Conservation (phyloP, 495 filamentous ascomycete species). For the Neurospora sp. region DNA sequence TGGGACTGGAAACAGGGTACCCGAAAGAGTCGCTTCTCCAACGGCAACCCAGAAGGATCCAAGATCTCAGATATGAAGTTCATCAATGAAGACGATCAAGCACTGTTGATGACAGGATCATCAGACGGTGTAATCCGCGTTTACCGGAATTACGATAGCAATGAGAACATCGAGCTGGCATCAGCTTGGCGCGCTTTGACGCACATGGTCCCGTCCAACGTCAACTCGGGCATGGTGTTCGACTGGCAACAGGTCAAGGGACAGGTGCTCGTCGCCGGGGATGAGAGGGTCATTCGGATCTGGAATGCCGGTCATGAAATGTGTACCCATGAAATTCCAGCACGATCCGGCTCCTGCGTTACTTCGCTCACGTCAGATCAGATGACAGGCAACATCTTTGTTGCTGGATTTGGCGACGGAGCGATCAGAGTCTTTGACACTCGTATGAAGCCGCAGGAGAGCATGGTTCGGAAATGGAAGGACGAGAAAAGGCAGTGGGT, state of each 20-base stretch:
- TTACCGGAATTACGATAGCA: conserved; percentile 79
- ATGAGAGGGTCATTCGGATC: conserved; percentile 88
- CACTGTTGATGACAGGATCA: conserved; percentile 85
- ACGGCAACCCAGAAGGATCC: conserved; percentile 82
- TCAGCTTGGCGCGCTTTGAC: conserved; percentile 85
- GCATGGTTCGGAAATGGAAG: conserved; percentile 93
- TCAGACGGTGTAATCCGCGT: conserved; percentile 90
- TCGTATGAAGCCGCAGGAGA: conserved; percentile 64
- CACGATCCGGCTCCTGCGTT: conserved; percentile 90
- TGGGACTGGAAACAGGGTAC: conserved; percentile 82
- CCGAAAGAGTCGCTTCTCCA: conserved; percentile 77
- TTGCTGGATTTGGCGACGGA: conserved; percentile 95
- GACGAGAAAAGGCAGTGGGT: conserved; percentile 82
- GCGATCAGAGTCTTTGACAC: conserved; percentile 92
- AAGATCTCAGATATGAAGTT: conserved; percentile 91
- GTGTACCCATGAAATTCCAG: conserved; percentile 88
- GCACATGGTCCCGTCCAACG: conserved; percentile 82
- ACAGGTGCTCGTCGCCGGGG: conserved; percentile 84
- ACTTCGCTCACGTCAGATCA: conserved; percentile 94
- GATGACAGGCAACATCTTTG: conserved; percentile 90
- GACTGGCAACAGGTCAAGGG: conserved; percentile 99
- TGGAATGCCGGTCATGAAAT: conserved; percentile 94
- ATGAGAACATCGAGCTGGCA: conserved; percentile 70
- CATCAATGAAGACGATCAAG: conserved; percentile 97
- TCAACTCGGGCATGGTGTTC: conserved; percentile 90